Percentiles rank a stretch among this genome's conserved stretches.
Evolutionary conservation across 352 stramenopile genomes (phyloP).

Genomic region (Phytophthora fragariaefolia): DNA sequence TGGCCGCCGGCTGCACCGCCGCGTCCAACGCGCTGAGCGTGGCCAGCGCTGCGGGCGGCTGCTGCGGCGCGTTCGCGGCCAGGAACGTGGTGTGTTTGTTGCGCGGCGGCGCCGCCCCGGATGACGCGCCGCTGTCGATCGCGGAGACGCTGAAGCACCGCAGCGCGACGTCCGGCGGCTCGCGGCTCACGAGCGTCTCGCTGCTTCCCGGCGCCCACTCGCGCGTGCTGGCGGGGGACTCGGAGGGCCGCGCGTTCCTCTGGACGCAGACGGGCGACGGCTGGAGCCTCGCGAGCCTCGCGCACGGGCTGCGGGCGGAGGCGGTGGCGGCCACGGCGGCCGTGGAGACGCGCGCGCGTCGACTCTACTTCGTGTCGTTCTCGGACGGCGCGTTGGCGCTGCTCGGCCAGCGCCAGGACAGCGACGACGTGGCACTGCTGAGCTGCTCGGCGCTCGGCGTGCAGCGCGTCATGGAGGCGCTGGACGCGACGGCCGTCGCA

Average conservation of each 20-base stretch:
- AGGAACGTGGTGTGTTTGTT: conserved; percentile 62
- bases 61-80: conserved; percentile 48
- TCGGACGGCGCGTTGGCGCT: conserved; percentile 54
- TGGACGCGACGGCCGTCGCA: conserved; percentile 36
- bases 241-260: conserved; percentile 64
- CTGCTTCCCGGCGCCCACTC: conserved; percentile 27
- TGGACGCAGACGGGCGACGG: conserved; percentile 33
- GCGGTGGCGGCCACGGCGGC: conserved; percentile 51
- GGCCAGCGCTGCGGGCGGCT: no score
- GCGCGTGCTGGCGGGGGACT: conserved; percentile 66
- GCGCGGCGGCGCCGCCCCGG: not conserved
- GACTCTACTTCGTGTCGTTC: conserved; percentile 52
- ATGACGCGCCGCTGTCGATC: conserved; percentile 31
- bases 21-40: conserved; percentile 56
- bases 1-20: conserved; percentile 61
- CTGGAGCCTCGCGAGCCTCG: conserved; percentile 14
- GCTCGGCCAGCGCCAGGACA: conserved; percentile 43
- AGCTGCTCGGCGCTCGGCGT: conserved; percentile 41
- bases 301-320: conserved; percentile 25
- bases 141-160: conserved; percentile 56
- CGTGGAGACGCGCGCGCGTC: conserved; percentile 36
- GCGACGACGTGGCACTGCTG: conserved; percentile 28
- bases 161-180: conserved; percentile 24
- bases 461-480: conserved; percentile 61
- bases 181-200: conserved; percentile 57